Evolutionary conservation across 768 basidiomycete genomes (phyloP).

Genomic region (Tricholoma sp.): DNA sequence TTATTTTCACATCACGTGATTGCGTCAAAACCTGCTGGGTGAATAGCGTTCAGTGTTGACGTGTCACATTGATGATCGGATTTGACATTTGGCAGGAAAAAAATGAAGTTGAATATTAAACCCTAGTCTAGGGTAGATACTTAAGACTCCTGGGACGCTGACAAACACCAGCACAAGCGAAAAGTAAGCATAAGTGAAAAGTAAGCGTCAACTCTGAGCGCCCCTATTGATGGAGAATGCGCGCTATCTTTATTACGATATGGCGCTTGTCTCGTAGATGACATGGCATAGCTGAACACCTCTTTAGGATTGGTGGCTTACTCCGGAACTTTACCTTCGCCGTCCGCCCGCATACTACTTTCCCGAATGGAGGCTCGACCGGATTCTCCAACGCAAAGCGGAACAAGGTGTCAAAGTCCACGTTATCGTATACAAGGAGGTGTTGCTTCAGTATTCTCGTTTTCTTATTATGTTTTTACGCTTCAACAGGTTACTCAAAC

Average conservation of each 20-base stretch:
- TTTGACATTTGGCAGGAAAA: too few species aligned
- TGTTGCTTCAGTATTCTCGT: conserved; percentile 12
- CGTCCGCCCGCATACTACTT: conserved; percentile 84
- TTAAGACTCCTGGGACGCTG: too few species aligned
- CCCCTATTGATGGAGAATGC: too few species aligned
- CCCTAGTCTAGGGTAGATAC: too few species aligned
- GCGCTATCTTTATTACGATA: conserved; percentile 82
- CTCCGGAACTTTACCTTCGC: conserved; percentile 90
- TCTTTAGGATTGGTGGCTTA: conserved; percentile 84
- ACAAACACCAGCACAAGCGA: too few species aligned
- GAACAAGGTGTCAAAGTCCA: conserved; percentile 89
- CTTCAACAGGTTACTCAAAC: conserved; percentile 70
- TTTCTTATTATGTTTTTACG: neutral
- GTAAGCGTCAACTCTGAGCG: too few species aligned
- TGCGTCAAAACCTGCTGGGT: too few species aligned
- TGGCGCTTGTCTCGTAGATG: conserved; percentile 9
- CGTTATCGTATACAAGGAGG: conserved; percentile 94
- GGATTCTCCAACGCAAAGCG: conserved; percentile 81
- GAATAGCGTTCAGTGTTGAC: too few species aligned
- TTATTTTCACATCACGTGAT: too few species aligned
- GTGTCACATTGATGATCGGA: too few species aligned
- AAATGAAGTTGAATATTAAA: too few species aligned
- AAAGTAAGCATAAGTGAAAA: too few species aligned
- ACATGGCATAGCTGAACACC: neutral
- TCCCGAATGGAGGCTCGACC: conserved; percentile 87